Conservation (phyloP, 2,329 filamentous ascomycete species). For the Cordyceps cicadae region DNA sequence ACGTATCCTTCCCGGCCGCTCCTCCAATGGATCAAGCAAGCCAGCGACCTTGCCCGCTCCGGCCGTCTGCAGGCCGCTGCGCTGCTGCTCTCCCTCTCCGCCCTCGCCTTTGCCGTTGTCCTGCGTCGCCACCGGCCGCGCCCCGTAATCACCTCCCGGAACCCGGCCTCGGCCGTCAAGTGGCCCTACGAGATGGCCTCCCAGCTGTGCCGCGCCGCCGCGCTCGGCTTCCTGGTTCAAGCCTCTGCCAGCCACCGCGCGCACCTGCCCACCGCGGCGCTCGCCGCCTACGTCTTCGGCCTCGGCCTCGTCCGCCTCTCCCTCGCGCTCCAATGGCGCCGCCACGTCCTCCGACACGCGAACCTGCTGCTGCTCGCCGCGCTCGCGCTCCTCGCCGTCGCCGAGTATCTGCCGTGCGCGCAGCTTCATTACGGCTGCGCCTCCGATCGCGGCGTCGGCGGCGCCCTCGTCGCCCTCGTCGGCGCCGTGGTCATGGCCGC, state of each 20-base stretch:
- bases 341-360: conserved; percentile 38
- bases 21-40: conserved; percentile 30
- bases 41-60: conserved; percentile 31
- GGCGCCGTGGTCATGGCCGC: conserved; percentile 32
- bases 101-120: conserved; percentile 20
- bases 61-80: conserved; percentile 32
- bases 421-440: conserved; percentile 26
- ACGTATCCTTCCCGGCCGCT: conserved; percentile 4
- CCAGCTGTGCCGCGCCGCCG: conserved; percentile 31
- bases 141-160: conserved; percentile 15
- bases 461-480: conserved; percentile 28
- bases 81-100: conserved; percentile 29
- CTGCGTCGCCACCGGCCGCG: conserved; percentile 14
- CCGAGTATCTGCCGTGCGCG: conserved; percentile 36
- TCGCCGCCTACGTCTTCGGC: conserved; percentile 33
- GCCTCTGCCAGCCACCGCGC: conserved; percentile 26
- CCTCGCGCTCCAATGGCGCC: conserved; percentile 36
- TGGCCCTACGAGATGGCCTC: conserved; percentile 35
- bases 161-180: conserved; percentile 30
- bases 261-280: conserved; percentile 29
- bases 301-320: conserved; percentile 36
- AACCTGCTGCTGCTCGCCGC: conserved; percentile 35
- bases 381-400: conserved; percentile 28
- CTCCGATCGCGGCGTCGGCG: conserved; percentile 24
- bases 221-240: conserved; percentile 31